Percentiles rank a stretch among this genome's conserved stretches.
Conservation (phyloP, 345 rosid genomes). For the Syzygium oleosum region DNA sequence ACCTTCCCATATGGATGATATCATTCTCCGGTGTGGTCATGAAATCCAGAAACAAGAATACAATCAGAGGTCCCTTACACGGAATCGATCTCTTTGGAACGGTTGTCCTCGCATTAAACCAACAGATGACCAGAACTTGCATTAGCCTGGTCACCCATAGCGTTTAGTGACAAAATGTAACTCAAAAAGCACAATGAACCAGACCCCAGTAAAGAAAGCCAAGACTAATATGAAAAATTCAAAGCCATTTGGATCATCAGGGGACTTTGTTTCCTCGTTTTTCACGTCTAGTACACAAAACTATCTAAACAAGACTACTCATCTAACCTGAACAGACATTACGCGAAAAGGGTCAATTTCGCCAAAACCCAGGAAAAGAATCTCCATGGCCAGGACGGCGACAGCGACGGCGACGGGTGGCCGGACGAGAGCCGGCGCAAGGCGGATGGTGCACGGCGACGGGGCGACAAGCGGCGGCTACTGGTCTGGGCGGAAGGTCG, state of each 20-base stretch:
- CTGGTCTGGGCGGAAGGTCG: too few species aligned
- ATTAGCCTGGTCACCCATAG: background rate
- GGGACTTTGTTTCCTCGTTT: background rate
- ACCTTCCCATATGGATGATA: background rate
- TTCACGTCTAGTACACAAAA: background rate
- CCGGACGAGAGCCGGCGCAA: too few species aligned
- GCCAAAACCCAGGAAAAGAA: slow-evolving; percentile 1
- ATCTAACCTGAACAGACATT: background rate
- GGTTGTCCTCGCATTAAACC: background rate
- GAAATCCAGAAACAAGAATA: background rate
- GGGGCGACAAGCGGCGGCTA: too few species aligned
- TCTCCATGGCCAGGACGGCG: background rate
- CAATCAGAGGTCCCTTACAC: background rate
- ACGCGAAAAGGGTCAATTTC: background rate
- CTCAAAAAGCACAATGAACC: background rate
- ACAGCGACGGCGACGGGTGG: too few species aligned
- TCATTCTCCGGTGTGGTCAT: background rate
- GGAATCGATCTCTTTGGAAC: background rate
- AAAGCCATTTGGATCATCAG: background rate
- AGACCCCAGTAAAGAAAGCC: background rate
- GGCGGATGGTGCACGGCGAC: too few species aligned
- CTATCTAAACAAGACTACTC: background rate
- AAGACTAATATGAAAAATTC: background rate
- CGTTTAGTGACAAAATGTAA: background rate
- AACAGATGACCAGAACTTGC: background rate